Evolutionary conservation across 768 basidiomycete species (phyloP).

Genomic region (Leccinum fibrillosum): DNA sequence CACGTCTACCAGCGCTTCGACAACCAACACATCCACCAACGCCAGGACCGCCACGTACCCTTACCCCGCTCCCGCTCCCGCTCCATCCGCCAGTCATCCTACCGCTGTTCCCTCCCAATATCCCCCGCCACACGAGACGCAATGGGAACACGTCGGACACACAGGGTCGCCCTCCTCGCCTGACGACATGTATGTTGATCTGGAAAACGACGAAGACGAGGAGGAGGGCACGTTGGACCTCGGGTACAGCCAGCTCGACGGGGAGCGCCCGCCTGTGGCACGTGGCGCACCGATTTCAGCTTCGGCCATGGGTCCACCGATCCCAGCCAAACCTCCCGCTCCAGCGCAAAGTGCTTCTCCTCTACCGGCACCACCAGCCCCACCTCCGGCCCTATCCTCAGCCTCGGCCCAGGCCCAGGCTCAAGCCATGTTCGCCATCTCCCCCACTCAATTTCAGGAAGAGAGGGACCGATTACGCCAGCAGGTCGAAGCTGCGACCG

Average conservation of each 20-base stretch:
- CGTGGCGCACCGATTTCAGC: neutral
- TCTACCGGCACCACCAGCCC: neutral
- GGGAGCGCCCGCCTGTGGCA: neutral
- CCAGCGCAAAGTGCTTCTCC: neutral
- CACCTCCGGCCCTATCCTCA: neutral
- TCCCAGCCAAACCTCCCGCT: neutral
- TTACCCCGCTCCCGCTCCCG: neutral
- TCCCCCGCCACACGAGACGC: constrained; percentile 12
- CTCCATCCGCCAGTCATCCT: neutral
- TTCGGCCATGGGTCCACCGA: neutral
- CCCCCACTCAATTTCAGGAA: constrained; percentile 1
- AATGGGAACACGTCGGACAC: constrained; percentile 22
- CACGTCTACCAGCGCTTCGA: neutral
- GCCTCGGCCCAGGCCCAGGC: neutral
- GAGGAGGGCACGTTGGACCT: constrained; percentile 12
- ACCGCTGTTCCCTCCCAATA: constrained; percentile 6
- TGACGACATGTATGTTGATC: constrained; percentile 7
- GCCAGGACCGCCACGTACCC: neutral
- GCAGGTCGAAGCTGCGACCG: constrained; percentile 12
- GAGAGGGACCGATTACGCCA: constrained; percentile 10
- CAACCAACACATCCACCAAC: neutral
- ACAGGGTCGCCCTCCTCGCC: constrained; percentile 11
- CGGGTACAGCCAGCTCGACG: constrained; percentile 21
- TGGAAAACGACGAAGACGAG: neutral
- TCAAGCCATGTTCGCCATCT: too few relatives aligned